Evolutionary conservation across 306 rosid species (phyloP).

Genomic region (Sechiopsis laciniata): DNA sequence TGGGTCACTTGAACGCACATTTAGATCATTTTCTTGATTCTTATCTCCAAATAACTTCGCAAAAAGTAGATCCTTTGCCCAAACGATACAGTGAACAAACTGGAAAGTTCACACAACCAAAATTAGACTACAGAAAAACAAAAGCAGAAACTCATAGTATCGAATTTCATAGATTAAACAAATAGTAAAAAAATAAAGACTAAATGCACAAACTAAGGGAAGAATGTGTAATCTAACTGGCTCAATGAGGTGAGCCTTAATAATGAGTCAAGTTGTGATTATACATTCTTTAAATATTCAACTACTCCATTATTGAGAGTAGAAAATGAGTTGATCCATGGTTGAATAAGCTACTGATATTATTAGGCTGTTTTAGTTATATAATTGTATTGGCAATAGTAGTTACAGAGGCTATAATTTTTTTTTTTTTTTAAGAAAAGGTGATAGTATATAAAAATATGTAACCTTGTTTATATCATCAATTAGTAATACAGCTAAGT

Average conservation of each 20-base stretch:
- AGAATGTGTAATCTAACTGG: not conserved
- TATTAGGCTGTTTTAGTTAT: not conserved
- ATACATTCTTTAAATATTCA: not conserved
- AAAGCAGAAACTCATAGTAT: not conserved
- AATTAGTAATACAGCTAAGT: not conserved
- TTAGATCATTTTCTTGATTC: conserved; percentile 86
- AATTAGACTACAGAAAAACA: conserved; percentile 12
- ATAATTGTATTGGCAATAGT: not conserved
- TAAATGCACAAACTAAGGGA: not conserved
- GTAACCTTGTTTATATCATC: not conserved
- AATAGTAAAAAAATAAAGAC: not conserved
- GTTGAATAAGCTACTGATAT: too few relatives aligned
- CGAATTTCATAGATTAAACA: not conserved
- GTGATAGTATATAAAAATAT: not conserved
- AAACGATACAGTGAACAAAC: conserved; percentile 98
- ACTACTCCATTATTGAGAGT: not conserved
- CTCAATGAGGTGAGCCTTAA: conserved; percentile 3
- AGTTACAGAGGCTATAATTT: not conserved
- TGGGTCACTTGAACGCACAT: conserved; percentile 75
- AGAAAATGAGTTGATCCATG: not conserved
- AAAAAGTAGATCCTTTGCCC: conserved; percentile 96
- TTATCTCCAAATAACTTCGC: conserved; percentile 88
- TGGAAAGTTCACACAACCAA: conserved; percentile 30
- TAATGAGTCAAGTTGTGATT: not conserved
- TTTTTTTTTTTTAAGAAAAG: too few relatives aligned